These are phyloP conservation scores for Lodderomyces oxycetoniae DNA, from an alignment of 1,139 yeast genomes.

Conservation along the genomic window DNA sequence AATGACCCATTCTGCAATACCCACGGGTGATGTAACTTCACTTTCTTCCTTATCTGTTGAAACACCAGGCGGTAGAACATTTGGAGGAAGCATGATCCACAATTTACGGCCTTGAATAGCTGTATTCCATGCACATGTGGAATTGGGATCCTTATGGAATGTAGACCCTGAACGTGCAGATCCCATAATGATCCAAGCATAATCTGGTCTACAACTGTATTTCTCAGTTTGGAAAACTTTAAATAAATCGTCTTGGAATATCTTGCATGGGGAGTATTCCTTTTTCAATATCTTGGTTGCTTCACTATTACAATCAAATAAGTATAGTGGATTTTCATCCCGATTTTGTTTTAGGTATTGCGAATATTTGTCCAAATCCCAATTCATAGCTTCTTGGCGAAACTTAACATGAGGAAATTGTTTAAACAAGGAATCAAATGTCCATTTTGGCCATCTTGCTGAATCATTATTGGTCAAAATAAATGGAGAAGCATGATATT, in stretches of 20 bases:
- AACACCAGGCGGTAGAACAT: conserved; percentile 78
- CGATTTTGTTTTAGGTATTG: conserved; percentile 56
- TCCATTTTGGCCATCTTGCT: conserved; percentile 68
- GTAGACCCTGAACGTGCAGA: conserved; percentile 80
- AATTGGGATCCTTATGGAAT: conserved; percentile 89
- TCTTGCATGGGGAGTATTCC: conserved; percentile 52
- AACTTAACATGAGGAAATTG: conserved; percentile 60
- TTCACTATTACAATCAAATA: conserved; percentile 71
- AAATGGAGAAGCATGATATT: conserved; percentile 59
- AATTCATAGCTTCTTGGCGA: conserved; percentile 79
- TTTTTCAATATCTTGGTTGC: conserved; percentile 56
- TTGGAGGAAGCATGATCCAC: conserved; percentile 88
- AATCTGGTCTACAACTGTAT: conserved; percentile 68
- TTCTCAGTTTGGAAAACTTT: conserved; percentile 26
- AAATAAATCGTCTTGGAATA: conserved; percentile 51
- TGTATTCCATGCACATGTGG: conserved; percentile 88
- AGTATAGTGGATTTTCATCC: conserved; percentile 80
- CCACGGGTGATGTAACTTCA: conserved; percentile 88
- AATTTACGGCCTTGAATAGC: conserved; percentile 69
- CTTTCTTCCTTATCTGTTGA: conserved; percentile 71
- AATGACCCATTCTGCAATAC: conserved; percentile 86
- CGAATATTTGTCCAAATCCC: conserved; percentile 63
- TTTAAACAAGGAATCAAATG: conserved; percentile 40
- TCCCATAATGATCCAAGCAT: conserved; percentile 86
- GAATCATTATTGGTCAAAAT: conserved; percentile 43